phyloP scores from a whole-genome alignment of 1,284 basidiomycete genomes.

The Sanguinoderma infundibulare region DNA sequence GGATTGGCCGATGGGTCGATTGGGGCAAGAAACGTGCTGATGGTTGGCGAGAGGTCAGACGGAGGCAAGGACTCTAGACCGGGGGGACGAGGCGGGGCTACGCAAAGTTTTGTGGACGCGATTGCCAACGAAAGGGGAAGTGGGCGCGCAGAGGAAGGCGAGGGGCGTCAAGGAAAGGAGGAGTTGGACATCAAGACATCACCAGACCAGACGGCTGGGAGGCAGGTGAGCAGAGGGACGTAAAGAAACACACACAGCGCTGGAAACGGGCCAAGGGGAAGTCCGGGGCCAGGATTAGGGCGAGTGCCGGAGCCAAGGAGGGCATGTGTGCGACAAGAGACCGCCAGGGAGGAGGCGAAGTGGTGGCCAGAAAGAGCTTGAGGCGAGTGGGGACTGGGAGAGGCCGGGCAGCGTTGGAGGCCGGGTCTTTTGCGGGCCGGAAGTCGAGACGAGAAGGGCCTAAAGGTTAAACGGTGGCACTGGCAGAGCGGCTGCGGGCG shows the following conservation, averaged over 20 bases:
- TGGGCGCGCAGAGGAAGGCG: conserved; percentile 5
- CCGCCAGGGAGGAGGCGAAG: background rate
- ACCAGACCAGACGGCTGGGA: conserved; percentile 6
- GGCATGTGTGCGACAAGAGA: background rate
- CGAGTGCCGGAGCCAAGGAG: background rate
- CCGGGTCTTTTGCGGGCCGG: no score
- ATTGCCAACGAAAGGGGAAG: conserved; percentile 18
- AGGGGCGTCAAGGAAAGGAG: background rate
- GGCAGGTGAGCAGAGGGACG: conserved; percentile 16
- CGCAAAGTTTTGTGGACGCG: conserved; percentile 17
- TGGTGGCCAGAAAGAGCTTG: conserved; percentile 15
- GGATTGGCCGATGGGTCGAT: conserved; percentile 7
- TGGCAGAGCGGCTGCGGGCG: background rate
- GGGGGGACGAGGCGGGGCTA: background rate
- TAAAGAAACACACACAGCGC: conserved; percentile 6
- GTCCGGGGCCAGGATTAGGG: background rate
- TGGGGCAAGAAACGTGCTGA: conserved; percentile 14
- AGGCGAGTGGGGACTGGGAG: conserved; percentile 17
- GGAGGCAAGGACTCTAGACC: conserved; percentile 1
- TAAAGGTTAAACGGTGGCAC: no score
- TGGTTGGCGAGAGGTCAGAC: background rate
- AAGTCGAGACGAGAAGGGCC: no score
- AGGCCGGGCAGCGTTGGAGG: background rate
- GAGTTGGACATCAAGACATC: conserved; percentile 13
- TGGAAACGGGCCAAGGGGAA: background rate